These are phyloP conservation scores for Solanum dulcamara DNA, from an alignment of 257 asterid genomes.

Conservation along the genomic window DNA sequence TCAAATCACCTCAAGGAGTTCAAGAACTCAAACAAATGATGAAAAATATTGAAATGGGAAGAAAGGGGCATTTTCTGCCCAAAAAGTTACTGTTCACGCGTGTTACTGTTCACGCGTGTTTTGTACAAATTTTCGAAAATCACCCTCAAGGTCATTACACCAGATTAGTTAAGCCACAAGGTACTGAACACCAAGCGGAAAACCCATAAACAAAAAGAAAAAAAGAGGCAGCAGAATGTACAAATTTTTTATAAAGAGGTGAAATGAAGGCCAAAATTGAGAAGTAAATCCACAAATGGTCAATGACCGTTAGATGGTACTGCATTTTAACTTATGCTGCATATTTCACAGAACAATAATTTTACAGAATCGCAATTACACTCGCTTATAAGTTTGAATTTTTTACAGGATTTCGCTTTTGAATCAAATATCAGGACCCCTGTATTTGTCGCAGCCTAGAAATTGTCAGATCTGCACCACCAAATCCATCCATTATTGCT, in stretches of 20 bases:
- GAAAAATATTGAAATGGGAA: too few relatives aligned
- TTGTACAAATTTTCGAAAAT: too few relatives aligned
- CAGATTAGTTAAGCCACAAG: neutral
- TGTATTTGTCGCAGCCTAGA: constrained; percentile 39
- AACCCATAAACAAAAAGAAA: neutral
- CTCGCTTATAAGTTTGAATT: neutral
- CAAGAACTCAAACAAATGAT: too few relatives aligned
- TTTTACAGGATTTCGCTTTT: neutral
- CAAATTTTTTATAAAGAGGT: neutral
- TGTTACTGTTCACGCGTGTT: too few relatives aligned
- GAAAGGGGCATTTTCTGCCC: too few relatives aligned
- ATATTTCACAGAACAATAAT: neutral
- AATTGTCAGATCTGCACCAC: constrained; percentile 67
- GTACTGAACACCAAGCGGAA: neutral
- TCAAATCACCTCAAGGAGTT: too few relatives aligned
- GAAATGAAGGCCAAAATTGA: neutral
- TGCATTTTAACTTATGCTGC: neutral
- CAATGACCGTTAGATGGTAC: neutral
- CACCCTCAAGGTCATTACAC: too few relatives aligned
- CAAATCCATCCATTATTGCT: constrained; percentile 74
- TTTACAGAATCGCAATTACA: neutral
- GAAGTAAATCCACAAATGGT: neutral
- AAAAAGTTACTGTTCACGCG: too few relatives aligned
- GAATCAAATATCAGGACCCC: constrained; percentile 3
- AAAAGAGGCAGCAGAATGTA: neutral